A percentile compares a stretch with the other conserved stretches of the same genome.
These are phyloP conservation scores for Podospora pseudocomata DNA, from an alignment of 495 filamentous ascomycete species.

Conservation along the genomic window DNA sequence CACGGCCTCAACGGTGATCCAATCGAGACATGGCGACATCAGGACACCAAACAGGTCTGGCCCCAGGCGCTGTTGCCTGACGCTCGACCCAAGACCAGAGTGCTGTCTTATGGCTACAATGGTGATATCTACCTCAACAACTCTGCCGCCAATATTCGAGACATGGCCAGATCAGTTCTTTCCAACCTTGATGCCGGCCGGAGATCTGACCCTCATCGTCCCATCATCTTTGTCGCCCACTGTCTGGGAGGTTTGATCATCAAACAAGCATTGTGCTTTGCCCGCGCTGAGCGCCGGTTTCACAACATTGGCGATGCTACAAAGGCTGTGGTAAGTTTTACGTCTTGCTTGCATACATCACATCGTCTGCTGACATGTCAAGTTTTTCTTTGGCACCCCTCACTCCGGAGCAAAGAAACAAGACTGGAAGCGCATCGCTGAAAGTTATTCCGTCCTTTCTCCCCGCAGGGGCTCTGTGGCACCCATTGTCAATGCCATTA, in stretches of 20 bases:
- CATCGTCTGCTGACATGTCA: not conserved
- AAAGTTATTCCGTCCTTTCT: not conserved
- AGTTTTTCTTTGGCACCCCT: constrained; percentile 22
- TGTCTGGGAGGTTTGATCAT: constrained; percentile 20
- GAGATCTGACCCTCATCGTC: not conserved
- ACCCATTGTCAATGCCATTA: constrained; percentile 5
- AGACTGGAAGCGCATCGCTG: constrained; percentile 11
- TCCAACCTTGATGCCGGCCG: not conserved
- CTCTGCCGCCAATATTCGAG: constrained; percentile 16
- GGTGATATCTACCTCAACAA: constrained; percentile 18
- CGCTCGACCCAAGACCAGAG: constrained; percentile 5
- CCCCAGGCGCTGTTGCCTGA: constrained; percentile 11
- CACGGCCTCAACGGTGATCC: constrained; percentile 14
- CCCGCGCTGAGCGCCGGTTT: constrained; percentile 4
- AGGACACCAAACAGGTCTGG: constrained; percentile 5
- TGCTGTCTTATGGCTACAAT: constrained; percentile 20
- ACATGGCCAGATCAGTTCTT: constrained; percentile 15
- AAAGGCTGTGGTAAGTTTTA: constrained; percentile 10
- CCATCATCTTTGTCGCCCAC: constrained; percentile 17
- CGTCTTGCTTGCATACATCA: not conserved
- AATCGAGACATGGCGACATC: constrained; percentile 8
- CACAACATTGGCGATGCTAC: constrained; percentile 11
- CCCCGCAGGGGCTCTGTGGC: not conserved
- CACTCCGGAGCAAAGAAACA: constrained; percentile 15
- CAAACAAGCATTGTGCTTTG: constrained; percentile 19